A percentile compares a stretch with the other conserved stretches of the same genome.
These are phyloP conservation scores for Arthrobotrys conoides DNA, from an alignment of 2,329 filamentous ascomycete genomes.

Conservation along the genomic window DNA sequence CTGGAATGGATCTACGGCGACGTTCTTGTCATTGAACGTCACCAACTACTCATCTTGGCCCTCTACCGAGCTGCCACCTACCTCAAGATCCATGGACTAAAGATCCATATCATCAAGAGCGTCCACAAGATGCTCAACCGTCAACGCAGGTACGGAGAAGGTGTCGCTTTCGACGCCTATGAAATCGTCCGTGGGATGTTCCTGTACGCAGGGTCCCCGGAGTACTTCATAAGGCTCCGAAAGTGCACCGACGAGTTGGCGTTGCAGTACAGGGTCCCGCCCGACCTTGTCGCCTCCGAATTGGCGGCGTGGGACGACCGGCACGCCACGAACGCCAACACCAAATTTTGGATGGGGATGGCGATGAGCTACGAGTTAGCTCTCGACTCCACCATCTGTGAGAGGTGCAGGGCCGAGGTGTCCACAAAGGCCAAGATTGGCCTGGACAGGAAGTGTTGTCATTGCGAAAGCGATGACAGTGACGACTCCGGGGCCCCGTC, in stretches of 20 bases:
- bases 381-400: constrained; percentile 39
- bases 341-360: constrained; percentile 49
- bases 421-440: constrained; percentile 28
- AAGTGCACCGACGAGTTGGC: constrained; percentile 57
- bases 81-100: constrained; percentile 34
- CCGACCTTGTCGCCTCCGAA: neutral
- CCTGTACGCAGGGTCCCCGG: neutral
- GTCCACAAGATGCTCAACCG: constrained; percentile 49
- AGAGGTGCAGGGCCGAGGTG: constrained; percentile 31
- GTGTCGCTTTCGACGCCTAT: constrained; percentile 48
- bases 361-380: constrained; percentile 50
- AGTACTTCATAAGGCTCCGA: constrained; percentile 39
- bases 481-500: neutral
- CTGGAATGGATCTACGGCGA: constrained; percentile 52
- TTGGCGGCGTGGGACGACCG: neutral
- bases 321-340: neutral
- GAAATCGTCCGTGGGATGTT: constrained; percentile 50
- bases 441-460: constrained; percentile 52
- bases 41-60: constrained; percentile 41
- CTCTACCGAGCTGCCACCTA: constrained; percentile 43
- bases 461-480: constrained; percentile 32
- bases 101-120: constrained; percentile 33
- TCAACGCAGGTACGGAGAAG: constrained; percentile 29
- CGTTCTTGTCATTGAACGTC: constrained; percentile 37
- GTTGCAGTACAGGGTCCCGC: constrained; percentile 19